phyloP scores from a whole-genome alignment of 768 basidiomycete genomes.

The Kwoniella mangroviensis region DNA sequence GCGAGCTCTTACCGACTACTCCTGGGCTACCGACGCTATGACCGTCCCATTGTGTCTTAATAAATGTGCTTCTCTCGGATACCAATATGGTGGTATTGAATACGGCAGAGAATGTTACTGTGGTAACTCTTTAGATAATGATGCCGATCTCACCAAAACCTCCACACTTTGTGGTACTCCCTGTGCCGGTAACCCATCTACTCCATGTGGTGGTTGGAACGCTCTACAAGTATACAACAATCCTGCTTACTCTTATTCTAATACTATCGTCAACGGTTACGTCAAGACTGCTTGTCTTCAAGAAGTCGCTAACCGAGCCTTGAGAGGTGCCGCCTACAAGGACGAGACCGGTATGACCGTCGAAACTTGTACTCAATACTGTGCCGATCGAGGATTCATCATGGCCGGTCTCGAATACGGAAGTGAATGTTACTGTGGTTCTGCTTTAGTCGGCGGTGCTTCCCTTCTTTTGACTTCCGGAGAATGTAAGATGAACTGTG shows the following conservation, averaged over 20 bases:
- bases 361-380: slow-evolving; percentile 34
- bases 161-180: slow-evolving; percentile 27
- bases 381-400: slow-evolving; percentile 36
- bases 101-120: slow-evolving; percentile 41
- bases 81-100: slow-evolving; percentile 34
- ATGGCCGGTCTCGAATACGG: slow-evolving; percentile 47
- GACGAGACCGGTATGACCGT: slow-evolving; percentile 34
- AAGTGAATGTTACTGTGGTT: slow-evolving; percentile 50
- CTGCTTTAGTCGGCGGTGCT: slow-evolving; percentile 28
- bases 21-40: slow-evolving; percentile 33
- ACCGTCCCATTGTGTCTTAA: slow-evolving; percentile 32
- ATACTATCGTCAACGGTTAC: slow-evolving; percentile 37
- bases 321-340: slow-evolving; percentile 38
- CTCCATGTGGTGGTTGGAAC: slow-evolving; percentile 29
- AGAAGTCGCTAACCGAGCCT: slow-evolving; percentile 42
- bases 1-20: slow-evolving; percentile 40
- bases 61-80: slow-evolving; percentile 37
- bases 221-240: slow-evolving; percentile 32
- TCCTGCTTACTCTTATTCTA: slow-evolving; percentile 27
- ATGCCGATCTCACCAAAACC: slow-evolving; percentile 30
- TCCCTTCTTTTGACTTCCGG: slow-evolving; percentile 27
- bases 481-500: slow-evolving; percentile 42
- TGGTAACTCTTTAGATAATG: slow-evolving; percentile 39
- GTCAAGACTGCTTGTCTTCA: slow-evolving; percentile 41
- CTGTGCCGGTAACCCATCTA: slow-evolving; percentile 30